Evolutionary conservation across 176 grass and related monocot species (phyloP).

Genomic region (Bonia amplexicaulis): DNA sequence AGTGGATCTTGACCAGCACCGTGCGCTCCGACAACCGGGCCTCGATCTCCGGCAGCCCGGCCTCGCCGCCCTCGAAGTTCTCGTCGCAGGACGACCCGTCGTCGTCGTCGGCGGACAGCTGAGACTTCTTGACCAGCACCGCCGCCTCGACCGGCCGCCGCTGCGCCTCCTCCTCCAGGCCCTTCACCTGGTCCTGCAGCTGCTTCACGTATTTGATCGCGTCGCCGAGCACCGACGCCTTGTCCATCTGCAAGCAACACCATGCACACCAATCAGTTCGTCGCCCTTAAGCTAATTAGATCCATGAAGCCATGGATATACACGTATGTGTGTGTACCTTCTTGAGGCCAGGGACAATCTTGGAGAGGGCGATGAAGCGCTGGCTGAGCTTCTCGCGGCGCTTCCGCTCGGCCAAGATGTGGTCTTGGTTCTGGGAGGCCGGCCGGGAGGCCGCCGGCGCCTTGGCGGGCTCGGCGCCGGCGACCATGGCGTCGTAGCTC

Average conservation of each 20-base stretch:
- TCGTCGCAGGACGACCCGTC: constrained; percentile 56
- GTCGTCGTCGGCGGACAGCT: constrained; percentile 57
- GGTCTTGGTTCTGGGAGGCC: constrained; percentile 70
- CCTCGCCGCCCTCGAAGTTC: constrained; percentile 36
- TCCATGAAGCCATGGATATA: not conserved
- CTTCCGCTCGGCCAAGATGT: constrained; percentile 86
- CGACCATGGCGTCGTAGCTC: constrained; percentile 53
- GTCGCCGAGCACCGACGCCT: constrained; percentile 96
- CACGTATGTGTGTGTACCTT: constrained; percentile 42
- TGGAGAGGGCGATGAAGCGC: constrained; percentile 92
- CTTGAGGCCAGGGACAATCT: constrained; percentile 87
- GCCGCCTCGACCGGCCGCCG: constrained; percentile 75
- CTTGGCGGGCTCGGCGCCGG: constrained; percentile 6
- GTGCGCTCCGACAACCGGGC: constrained; percentile 63
- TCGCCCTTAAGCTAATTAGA: not conserved
- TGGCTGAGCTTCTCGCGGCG: constrained; percentile 96
- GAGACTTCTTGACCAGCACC: constrained; percentile 76
- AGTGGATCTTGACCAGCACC: constrained; percentile 83
- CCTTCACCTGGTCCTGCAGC: constrained; percentile 77
- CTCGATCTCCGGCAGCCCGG: constrained; percentile 76
- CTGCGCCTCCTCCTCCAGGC: constrained; percentile 54
- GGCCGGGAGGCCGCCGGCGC: constrained; percentile 20
- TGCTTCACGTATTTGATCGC: constrained; percentile 94
- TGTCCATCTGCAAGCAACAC: constrained; percentile 67
- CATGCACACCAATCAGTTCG: not conserved